Evolutionary conservation across 345 rosid genomes (phyloP).

Genomic region (Citrus hindsii): DNA sequence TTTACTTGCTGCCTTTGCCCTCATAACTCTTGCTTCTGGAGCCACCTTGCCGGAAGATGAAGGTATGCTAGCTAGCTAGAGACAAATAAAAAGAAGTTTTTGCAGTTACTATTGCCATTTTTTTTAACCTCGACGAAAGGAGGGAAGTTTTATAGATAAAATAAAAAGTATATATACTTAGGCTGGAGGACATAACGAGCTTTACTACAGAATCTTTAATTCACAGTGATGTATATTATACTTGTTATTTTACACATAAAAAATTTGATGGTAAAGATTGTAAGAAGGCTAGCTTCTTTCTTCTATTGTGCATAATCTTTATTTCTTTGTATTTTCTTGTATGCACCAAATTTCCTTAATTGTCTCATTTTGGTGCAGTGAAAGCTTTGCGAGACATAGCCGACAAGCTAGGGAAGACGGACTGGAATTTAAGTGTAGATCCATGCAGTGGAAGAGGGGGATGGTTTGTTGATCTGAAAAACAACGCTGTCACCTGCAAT

Average conservation of each 20-base stretch:
- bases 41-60: constrained; percentile 29
- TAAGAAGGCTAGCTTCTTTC: too few relatives aligned
- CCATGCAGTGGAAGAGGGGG: constrained; percentile 32
- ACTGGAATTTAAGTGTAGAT: constrained; percentile 50
- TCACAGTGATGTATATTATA: too few relatives aligned
- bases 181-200: too few relatives aligned
- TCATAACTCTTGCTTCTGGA: constrained; percentile 20
- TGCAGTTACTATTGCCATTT: not conserved
- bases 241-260: too few relatives aligned
- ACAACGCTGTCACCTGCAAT: constrained; percentile 21
- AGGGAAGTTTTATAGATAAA: too few relatives aligned
- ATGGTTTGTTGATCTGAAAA: constrained; percentile 24
- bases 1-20: constrained; percentile 14
- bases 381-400: constrained; percentile 40
- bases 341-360: too few relatives aligned
- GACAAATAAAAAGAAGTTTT: not conserved
- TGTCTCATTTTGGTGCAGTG: constrained; percentile 37
- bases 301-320: too few relatives aligned
- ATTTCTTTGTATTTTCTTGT: too few relatives aligned
- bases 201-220: too few relatives aligned
- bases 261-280: too few relatives aligned
- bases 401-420: constrained; percentile 33
- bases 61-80: constrained; percentile 16
- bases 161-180: too few relatives aligned
- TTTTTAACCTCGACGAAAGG: too few relatives aligned